Conservation (phyloP, 345 rosid genomes). For the Pugionium dolabratum region DNA sequence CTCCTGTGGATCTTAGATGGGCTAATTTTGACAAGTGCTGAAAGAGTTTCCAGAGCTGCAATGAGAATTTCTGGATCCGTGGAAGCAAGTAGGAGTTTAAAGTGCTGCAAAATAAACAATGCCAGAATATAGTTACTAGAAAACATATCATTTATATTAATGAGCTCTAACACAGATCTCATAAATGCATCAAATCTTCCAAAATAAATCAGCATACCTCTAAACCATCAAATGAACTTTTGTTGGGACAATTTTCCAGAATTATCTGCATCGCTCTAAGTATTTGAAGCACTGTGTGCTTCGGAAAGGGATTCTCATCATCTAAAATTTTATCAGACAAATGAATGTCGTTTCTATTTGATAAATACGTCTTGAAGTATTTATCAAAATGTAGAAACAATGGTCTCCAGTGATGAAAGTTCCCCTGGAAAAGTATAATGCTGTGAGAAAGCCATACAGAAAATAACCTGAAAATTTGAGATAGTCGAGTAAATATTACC, state of each 20-base stretch:
- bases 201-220: constrained; percentile 56
- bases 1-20: constrained; percentile 86
- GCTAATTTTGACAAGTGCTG: constrained; percentile 85
- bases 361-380: constrained; percentile 81
- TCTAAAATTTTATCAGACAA: constrained; percentile 73
- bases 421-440: constrained; percentile 62
- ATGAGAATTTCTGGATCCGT: constrained; percentile 94
- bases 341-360: constrained; percentile 76
- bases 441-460: constrained; percentile 33
- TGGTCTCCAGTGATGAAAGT: constrained; percentile 97
- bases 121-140: constrained; percentile 23
- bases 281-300: constrained; percentile 80
- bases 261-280: constrained; percentile 85
- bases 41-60: constrained; percentile 82
- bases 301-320: constrained; percentile 74
- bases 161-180: constrained; percentile 18
- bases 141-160: constrained; percentile 12
- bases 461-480: not conserved
- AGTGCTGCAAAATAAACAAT: constrained; percentile 56
- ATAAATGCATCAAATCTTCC: constrained; percentile 16
- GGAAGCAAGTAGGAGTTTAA: constrained; percentile 86
- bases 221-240: constrained; percentile 86
- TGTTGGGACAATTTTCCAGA: constrained; percentile 89
- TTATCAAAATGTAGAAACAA: constrained; percentile 89
- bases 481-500: constrained; percentile 45